Percentiles rank a stretch among this genome's conserved stretches.
These are phyloP conservation scores for Pogostemon cablin DNA, from an alignment of 257 asterid species.

Conservation along the genomic window DNA sequence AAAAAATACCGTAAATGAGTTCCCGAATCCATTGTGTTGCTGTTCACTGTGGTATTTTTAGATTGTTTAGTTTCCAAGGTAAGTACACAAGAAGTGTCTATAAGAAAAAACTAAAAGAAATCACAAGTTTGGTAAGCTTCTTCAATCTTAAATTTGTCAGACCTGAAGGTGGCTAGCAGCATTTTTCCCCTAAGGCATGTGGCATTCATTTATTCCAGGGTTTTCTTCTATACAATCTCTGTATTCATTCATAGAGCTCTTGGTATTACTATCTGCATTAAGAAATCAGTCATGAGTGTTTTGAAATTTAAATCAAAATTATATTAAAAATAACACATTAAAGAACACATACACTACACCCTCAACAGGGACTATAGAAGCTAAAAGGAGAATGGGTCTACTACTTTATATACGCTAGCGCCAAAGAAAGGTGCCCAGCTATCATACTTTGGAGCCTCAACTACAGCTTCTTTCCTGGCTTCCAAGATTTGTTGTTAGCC, in stretches of 20 bases:
- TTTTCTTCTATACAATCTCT: slow-evolving; percentile 87
- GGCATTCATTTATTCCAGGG: slow-evolving; percentile 76
- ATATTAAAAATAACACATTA: too few species aligned
- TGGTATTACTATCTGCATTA: too few species aligned
- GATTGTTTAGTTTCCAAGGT: slow-evolving; percentile 21
- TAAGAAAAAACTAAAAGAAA: not conserved
- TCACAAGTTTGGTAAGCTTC: not conserved
- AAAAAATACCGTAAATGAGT: slow-evolving; percentile 46
- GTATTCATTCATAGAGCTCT: slow-evolving; percentile 14
- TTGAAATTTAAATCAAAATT: too few species aligned
- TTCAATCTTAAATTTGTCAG: slow-evolving; percentile 13
- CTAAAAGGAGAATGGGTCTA: too few species aligned
- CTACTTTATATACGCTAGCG: too few species aligned
- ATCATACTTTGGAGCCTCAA: too few species aligned
- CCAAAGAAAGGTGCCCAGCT: too few species aligned
- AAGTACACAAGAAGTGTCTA: not conserved
- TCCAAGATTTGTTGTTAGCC: too few species aligned
- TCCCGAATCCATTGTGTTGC: slow-evolving; percentile 56
- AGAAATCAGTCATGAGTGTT: too few species aligned
- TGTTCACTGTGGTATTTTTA: slow-evolving; percentile 88
- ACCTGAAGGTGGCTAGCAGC: slow-evolving; percentile 97
- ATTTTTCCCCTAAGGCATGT: slow-evolving; percentile 75
- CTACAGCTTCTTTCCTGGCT: too few species aligned
- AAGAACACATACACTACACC: too few species aligned
- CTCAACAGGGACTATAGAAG: too few species aligned